Evolutionary conservation across 108 stramenopile genomes (phyloP).

Genomic region (Aurantiochytrium sp.): DNA sequence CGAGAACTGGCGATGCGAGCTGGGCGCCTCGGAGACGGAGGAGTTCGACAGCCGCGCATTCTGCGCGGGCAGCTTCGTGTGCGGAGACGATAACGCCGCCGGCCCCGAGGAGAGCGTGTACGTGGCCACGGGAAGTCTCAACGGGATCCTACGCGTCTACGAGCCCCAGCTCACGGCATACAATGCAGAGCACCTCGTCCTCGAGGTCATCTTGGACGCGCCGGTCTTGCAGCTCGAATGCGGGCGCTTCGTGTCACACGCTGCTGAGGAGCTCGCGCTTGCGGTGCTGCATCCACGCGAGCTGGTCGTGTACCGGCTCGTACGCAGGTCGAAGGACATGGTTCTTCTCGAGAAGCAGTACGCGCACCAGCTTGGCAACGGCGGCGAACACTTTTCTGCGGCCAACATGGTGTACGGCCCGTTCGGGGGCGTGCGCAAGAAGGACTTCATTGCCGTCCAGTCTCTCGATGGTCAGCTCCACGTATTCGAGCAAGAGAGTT

Average conservation of each 20-base stretch:
- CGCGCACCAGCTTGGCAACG: slow-evolving; percentile 52
- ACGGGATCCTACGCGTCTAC: slow-evolving; percentile 46
- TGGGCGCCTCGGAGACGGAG: background rate
- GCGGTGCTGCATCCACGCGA: slow-evolving; percentile 55
- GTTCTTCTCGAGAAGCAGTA: slow-evolving; percentile 43
- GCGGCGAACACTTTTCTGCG: slow-evolving; percentile 58
- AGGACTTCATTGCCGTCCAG: slow-evolving; percentile 55
- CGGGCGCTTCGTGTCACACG: slow-evolving; percentile 50
- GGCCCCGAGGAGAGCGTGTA: background rate
- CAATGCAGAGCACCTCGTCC: slow-evolving; percentile 46
- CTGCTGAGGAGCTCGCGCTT: slow-evolving; percentile 35
- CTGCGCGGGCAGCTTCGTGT: background rate
- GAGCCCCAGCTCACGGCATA: slow-evolving; percentile 38
- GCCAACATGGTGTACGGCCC: slow-evolving; percentile 53
- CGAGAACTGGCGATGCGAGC: background rate
- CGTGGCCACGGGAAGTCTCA: slow-evolving; percentile 46
- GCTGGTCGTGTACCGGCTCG: slow-evolving; percentile 50
- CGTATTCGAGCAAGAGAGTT: slow-evolving; percentile 43
- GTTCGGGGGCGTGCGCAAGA: slow-evolving; percentile 43
- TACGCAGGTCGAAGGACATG: slow-evolving; percentile 37
- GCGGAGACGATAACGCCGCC: background rate
- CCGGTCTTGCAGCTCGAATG: slow-evolving; percentile 50
- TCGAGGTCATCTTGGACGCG: slow-evolving; percentile 44
- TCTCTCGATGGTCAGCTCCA: slow-evolving; percentile 60
- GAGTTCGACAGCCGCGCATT: background rate